These are phyloP conservation scores for Cladobotryum mycophilum DNA, from an alignment of 2,329 filamentous ascomycete genomes.

Conservation along the genomic window DNA sequence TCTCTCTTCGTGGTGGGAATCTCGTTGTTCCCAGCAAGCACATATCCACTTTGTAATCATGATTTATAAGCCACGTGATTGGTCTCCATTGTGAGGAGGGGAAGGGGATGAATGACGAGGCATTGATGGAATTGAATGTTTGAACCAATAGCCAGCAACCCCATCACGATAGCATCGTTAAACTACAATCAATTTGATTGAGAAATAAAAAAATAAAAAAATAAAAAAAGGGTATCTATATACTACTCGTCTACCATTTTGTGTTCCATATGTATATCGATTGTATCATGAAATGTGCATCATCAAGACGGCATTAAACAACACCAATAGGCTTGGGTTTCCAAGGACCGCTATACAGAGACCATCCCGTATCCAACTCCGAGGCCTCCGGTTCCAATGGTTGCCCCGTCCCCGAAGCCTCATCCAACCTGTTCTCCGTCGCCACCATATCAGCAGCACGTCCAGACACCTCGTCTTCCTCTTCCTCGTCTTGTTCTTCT, in stretches of 20 bases:
- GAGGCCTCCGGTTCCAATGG: background rate
- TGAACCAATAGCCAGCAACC: background rate
- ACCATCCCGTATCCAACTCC: slow-evolving; percentile 35
- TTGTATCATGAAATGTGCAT: background rate
- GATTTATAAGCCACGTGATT: slow-evolving; percentile 12
- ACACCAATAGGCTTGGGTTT: slow-evolving; percentile 53
- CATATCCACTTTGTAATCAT: background rate
- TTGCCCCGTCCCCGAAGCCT: background rate
- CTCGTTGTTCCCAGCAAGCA: background rate
- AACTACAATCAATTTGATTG: background rate
- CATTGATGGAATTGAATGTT: slow-evolving; percentile 5
- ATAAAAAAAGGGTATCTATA: background rate
- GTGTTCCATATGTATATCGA: too few species aligned
- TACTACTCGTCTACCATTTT: background rate
- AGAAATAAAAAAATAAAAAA: background rate
- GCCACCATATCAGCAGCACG: background rate
- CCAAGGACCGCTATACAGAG: slow-evolving; percentile 46
- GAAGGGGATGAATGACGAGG: slow-evolving; percentile 8
- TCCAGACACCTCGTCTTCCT: background rate
- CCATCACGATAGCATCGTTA: too few species aligned
- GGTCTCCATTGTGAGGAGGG: background rate
- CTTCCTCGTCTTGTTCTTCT: background rate
- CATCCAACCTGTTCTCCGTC: too few species aligned
- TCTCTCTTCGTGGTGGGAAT: background rate
- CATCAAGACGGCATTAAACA: slow-evolving; percentile 28